Evolutionary conservation across 371 early-diverging fungal genomes (phyloP).

Genomic region (Rhizopus stolonifer): DNA sequence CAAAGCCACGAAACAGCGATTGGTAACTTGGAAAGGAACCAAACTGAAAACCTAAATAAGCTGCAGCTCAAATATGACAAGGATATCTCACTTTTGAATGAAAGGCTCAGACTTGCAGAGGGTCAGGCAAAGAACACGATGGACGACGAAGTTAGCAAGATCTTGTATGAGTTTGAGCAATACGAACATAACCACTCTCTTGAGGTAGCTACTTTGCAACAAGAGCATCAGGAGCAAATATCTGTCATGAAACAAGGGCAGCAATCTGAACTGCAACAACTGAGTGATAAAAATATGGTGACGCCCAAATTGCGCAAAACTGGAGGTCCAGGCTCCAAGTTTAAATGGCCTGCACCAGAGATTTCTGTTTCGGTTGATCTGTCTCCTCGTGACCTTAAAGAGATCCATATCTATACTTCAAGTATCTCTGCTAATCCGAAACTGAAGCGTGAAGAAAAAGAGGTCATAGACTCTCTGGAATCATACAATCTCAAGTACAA

Average conservation of each 20-base stretch:
- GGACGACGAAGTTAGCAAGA: constrained; percentile 44
- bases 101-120: constrained; percentile 36
- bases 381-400: constrained; percentile 20
- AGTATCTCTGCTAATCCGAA: constrained; percentile 36
- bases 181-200: constrained; percentile 46
- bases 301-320: constrained; percentile 1
- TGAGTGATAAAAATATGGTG: background rate
- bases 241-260: constrained; percentile 39
- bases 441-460: constrained; percentile 36
- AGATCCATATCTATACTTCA: constrained; percentile 35
- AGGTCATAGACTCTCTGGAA: constrained; percentile 19
- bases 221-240: constrained; percentile 40
- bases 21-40: constrained; percentile 32
- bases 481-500: constrained; percentile 25
- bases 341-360: constrained; percentile 11
- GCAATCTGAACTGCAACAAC: constrained; percentile 13
- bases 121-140: constrained; percentile 37
- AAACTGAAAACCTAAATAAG: constrained; percentile 25
- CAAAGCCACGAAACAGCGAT: constrained; percentile 30
- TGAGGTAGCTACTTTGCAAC: constrained; percentile 35
- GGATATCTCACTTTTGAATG: constrained; percentile 23
- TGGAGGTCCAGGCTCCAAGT: constrained; percentile 3
- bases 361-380: background rate
- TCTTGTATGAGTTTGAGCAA: constrained; percentile 50
- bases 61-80: constrained; percentile 29